A percentile compares a stretch with the other conserved stretches of the same genome.
These are phyloP conservation scores for Murraya paniculata DNA, from an alignment of 345 rosid genomes.

Conservation along the genomic window DNA sequence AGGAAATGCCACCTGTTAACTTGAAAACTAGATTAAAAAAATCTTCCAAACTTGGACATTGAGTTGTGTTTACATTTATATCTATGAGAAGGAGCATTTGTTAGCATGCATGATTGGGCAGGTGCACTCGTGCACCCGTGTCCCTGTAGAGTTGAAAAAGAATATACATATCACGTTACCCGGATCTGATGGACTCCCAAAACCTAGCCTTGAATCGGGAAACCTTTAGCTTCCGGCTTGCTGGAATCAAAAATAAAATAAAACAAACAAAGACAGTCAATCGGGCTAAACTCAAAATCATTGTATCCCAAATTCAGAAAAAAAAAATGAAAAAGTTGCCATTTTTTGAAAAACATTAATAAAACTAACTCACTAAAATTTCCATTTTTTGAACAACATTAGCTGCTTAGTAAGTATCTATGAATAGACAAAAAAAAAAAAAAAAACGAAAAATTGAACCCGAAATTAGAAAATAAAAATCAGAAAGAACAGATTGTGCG, in stretches of 20 bases:
- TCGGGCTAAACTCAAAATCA: neutral
- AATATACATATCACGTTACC: constrained; percentile 36
- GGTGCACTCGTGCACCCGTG: neutral
- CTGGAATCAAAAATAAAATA: constrained; percentile 35
- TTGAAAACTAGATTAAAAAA: neutral
- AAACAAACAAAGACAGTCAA: neutral
- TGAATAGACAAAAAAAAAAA: no score
- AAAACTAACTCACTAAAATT: neutral
- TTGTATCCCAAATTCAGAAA: neutral
- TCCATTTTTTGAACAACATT: neutral
- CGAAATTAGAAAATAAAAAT: no score
- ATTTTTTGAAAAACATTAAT: neutral
- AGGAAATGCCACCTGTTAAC: neutral
- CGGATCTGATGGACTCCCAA: constrained; percentile 83
- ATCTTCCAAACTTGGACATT: neutral
- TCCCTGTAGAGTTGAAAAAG: neutral
- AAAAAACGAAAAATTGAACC: no score
- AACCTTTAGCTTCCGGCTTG: constrained; percentile 49
- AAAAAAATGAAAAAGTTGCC: neutral
- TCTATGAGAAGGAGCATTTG: neutral
- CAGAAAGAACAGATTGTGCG: neutral
- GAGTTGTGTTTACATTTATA: neutral
- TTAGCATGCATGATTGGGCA: neutral
- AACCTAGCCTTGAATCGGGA: constrained; percentile 56
- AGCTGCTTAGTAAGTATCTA: no score